A percentile compares a stretch with the other conserved stretches of the same genome.
Conservation (phyloP, 1,284 basidiomycete species). For the Cryptococcus sp. region DNA sequence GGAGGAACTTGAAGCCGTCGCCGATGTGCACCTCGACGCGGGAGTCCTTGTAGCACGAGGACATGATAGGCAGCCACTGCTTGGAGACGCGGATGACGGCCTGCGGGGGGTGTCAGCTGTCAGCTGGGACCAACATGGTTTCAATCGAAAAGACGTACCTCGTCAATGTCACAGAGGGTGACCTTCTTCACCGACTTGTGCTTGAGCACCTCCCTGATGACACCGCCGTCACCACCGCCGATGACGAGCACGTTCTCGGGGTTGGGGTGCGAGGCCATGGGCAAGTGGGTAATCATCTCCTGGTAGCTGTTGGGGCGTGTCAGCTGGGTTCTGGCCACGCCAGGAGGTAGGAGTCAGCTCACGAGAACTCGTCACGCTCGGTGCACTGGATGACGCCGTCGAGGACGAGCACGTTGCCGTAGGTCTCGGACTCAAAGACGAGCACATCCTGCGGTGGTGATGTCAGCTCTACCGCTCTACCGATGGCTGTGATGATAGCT, state of each 20-base stretch:
- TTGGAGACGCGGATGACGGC: constrained; percentile 95
- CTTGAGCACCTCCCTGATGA: constrained; percentile 95
- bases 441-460: constrained; percentile 73
- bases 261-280: constrained; percentile 92
- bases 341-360: constrained; percentile 50
- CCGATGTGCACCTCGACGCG: constrained; percentile 87
- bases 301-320: constrained; percentile 69
- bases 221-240: constrained; percentile 93
- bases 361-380: constrained; percentile 98
- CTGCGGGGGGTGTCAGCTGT: constrained; percentile 48
- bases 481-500: background rate
- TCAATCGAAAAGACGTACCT: constrained; percentile 54
- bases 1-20: constrained; percentile 96
- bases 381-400: constrained; percentile 97
- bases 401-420: constrained; percentile 92
- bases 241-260: constrained; percentile 95
- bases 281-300: constrained; percentile 98
- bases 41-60: constrained; percentile 73
- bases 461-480: background rate
- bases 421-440: constrained; percentile 90
- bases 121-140: background rate
- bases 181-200: constrained; percentile 88
- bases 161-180: constrained; percentile 97
- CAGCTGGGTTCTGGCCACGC: background rate
- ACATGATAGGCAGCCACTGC: constrained; percentile 91